Conservation (phyloP, 2,329 filamentous ascomycete genomes). For the Colletotrichum salicis region DNA sequence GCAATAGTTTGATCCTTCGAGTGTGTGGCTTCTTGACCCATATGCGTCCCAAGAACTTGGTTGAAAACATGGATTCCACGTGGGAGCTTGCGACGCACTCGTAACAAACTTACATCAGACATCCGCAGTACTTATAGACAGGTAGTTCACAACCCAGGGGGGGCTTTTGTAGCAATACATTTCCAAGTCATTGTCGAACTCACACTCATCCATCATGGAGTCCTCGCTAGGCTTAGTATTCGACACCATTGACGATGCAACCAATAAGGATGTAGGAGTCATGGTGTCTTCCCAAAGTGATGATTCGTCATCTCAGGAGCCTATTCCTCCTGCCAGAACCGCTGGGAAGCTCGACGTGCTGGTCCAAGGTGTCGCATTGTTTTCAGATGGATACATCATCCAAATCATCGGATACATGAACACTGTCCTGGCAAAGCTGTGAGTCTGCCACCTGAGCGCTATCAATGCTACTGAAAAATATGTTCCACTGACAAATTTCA, state of each 20-base stretch:
- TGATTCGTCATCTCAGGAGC: background rate
- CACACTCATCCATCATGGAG: conserved; percentile 6
- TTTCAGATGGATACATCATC: conserved; percentile 49
- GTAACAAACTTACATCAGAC: background rate
- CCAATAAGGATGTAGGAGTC: conserved; percentile 2
- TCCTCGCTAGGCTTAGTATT: background rate
- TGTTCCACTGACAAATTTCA: background rate
- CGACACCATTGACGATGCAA: background rate
- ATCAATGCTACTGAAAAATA: accelerated
- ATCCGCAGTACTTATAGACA: background rate
- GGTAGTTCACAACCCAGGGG: too few species aligned
- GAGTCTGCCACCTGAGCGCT: background rate
- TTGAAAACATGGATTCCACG: background rate
- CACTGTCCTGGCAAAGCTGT: conserved; percentile 44
- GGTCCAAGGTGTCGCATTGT: conserved; percentile 44
- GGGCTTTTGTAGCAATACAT: background rate
- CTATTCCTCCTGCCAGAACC: background rate
- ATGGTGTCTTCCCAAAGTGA: background rate
- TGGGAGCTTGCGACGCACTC: background rate
- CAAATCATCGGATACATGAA: conserved; percentile 48
- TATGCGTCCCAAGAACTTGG: background rate
- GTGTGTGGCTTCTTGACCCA: background rate
- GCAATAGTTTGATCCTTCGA: background rate
- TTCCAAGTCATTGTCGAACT: too few species aligned
- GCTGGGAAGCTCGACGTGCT: conserved; percentile 37